Conservation (phyloP, 129 eudicot species). For the Mikania micrantha region DNA sequence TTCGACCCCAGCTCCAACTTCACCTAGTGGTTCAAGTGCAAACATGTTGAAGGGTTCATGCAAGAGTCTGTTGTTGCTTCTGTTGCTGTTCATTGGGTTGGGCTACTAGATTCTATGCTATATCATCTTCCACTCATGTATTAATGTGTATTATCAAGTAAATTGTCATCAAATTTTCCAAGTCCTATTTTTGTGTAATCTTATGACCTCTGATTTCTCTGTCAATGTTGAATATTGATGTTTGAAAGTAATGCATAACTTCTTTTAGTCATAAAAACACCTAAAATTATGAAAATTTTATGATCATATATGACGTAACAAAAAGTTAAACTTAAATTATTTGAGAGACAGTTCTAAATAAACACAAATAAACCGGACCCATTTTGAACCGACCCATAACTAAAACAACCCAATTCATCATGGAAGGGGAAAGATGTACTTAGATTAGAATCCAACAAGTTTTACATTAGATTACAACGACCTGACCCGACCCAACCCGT, state of each 20-base stretch:
- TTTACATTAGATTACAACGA: conserved; percentile 30
- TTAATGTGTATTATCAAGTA: background rate
- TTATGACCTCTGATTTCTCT: background rate
- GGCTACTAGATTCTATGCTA: background rate
- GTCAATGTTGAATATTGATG: background rate
- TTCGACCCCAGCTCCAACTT: conserved; percentile 19
- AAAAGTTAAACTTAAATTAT: background rate
- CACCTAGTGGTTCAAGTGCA: conserved; percentile 39
- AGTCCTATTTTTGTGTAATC: background rate
- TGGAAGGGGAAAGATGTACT: conserved; percentile 7
- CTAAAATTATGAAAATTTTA: too few relatives aligned
- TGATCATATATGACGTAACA: background rate
- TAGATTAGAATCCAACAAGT: conserved; percentile 5
- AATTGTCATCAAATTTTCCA: background rate
- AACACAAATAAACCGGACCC: background rate
- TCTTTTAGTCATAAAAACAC: background rate
- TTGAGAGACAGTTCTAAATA: background rate
- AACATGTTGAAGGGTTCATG: conserved; percentile 16
- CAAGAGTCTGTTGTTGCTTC: conserved; percentile 23
- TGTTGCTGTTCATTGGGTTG: conserved; percentile 31
- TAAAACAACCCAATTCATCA: background rate
- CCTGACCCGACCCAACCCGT: conserved; percentile 8
- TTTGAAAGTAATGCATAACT: background rate
- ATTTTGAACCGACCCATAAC: background rate
- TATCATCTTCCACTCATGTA: background rate